phyloP scores from a whole-genome alignment of 495 filamentous ascomycete species.

The Lophium mytilinum region DNA sequence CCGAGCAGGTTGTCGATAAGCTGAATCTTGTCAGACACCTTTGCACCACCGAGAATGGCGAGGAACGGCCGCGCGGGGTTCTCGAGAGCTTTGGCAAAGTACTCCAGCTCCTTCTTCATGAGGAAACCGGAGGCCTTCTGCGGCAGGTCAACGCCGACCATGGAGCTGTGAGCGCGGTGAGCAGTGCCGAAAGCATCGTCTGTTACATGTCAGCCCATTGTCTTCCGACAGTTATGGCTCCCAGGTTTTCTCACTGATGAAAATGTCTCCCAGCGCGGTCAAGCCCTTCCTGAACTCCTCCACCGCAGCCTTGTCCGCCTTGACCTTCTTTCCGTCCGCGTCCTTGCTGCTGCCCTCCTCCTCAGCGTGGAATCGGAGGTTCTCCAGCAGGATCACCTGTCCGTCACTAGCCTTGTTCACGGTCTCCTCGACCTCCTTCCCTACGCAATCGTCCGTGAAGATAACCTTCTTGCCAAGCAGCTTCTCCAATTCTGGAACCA shows the following conservation, averaged over 20 bases:
- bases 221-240: neutral
- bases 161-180: conserved; percentile 95
- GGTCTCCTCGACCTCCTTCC: conserved; percentile 76
- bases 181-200: conserved; percentile 99
- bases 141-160: conserved; percentile 93
- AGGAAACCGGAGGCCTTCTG: conserved; percentile 96
- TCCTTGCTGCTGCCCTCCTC: conserved; percentile 95
- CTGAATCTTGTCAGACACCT: conserved; percentile 99
- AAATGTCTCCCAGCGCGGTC: conserved; percentile 91
- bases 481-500: conserved; percentile 87
- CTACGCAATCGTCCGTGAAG: conserved; percentile 88
- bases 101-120: conserved; percentile 99
- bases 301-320: conserved; percentile 88
- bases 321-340: conserved; percentile 89
- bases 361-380: conserved; percentile 94
- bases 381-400: conserved; percentile 86
- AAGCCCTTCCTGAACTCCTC: conserved; percentile 90
- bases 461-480: conserved; percentile 71
- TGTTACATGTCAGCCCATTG: conserved; percentile 31
- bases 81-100: conserved; percentile 97
- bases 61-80: conserved; percentile 91
- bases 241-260: conserved; percentile 67
- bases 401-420: conserved; percentile 79
- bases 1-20: conserved; percentile 96
- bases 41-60: conserved; percentile 94